Evolutionary conservation across 257 asterid genomes (phyloP).

Genomic region (Solanum tacnaense): DNA sequence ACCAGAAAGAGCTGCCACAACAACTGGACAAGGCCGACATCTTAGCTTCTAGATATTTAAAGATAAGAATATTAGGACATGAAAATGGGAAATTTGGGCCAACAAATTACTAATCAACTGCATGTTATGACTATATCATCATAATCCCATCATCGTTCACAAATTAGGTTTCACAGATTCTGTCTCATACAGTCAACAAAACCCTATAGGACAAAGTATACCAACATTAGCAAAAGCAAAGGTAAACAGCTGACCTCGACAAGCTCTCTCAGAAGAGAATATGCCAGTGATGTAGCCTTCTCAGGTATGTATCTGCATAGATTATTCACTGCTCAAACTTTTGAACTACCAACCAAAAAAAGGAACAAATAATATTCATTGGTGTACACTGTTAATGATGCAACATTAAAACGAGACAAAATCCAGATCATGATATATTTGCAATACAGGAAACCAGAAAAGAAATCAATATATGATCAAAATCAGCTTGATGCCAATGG

Average conservation of each 20-base stretch:
- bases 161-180: background rate
- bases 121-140: background rate
- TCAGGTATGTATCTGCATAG: constrained; percentile 63
- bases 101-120: background rate
- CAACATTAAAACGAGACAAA: background rate
- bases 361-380: background rate
- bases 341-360: background rate
- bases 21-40: constrained; percentile 58
- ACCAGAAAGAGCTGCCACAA: constrained; percentile 64
- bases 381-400: background rate
- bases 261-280: constrained; percentile 55
- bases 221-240: background rate
- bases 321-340: constrained; percentile 2
- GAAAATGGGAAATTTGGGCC: background rate
- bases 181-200: background rate
- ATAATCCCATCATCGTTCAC: background rate
- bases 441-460: background rate
- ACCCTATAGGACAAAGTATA: background rate
- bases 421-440: background rate
- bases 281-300: constrained; percentile 78
- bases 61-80: background rate
- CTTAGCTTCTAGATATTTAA: constrained; percentile 50
- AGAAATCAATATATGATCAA: background rate
- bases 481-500: background rate
- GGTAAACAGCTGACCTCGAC: constrained; percentile 40